phyloP scores from a whole-genome alignment of 2,329 filamentous ascomycete genomes.

The Cadophora gregata region DNA sequence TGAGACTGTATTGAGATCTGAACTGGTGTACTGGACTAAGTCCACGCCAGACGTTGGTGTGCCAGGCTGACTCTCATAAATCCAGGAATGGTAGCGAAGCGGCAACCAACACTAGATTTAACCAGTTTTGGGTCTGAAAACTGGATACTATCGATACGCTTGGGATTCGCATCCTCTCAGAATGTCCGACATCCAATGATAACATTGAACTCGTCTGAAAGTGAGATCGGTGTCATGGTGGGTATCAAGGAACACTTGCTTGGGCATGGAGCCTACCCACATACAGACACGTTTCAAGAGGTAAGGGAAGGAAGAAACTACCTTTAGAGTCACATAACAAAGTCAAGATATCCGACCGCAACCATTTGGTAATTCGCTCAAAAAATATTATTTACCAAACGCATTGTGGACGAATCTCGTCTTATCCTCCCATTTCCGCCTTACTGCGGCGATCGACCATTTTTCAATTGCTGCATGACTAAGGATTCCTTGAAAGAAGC shows the following conservation, averaged over 20 bases:
- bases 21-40: background rate
- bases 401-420: conserved; percentile 2
- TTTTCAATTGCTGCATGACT: conserved; percentile 8
- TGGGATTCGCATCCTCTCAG: background rate
- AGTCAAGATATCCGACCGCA: background rate
- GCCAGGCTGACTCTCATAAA: background rate
- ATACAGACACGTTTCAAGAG: background rate
- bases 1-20: background rate
- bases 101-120: background rate
- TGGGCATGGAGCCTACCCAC: too few relatives aligned
- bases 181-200: background rate
- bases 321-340: background rate
- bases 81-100: background rate
- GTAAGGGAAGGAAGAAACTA: background rate
- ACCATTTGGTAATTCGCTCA: conserved; percentile 5
- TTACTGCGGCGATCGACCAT: background rate
- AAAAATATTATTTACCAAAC: conserved; percentile 10
- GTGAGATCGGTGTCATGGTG: background rate
- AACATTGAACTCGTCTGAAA: background rate
- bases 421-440: background rate
- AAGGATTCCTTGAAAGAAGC: background rate
- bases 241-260: background rate
- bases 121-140: too few relatives aligned
- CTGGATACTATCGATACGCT: too few relatives aligned
- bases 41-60: background rate